These are phyloP conservation scores for Actinidia arguta DNA, from an alignment of 179 eudicot species.

Conservation along the genomic window DNA sequence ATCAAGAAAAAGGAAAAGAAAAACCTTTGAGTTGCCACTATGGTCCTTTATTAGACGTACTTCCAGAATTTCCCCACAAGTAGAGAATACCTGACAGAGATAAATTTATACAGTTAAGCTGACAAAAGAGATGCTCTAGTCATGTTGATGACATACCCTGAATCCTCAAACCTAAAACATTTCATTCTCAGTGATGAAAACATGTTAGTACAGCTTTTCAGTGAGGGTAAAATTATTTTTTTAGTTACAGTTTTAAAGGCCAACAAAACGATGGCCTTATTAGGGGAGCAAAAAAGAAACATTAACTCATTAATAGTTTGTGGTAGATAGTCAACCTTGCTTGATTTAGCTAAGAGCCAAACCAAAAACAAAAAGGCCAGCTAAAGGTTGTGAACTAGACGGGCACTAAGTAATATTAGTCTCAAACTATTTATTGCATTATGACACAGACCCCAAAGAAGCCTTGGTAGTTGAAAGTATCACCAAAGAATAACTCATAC, in stretches of 20 bases:
- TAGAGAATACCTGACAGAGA: slow-evolving; percentile 54
- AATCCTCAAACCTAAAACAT: neutral
- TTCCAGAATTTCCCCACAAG: slow-evolving; percentile 66
- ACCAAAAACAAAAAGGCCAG: too few relatives aligned
- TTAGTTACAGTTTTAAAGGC: neutral
- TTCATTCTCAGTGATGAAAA: neutral
- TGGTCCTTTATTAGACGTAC: slow-evolving; percentile 67
- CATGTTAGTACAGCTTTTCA: too few relatives aligned
- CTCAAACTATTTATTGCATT: neutral
- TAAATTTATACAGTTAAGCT: neutral
- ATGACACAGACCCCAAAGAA: neutral
- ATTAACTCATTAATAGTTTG: neutral
- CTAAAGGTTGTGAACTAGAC: too few relatives aligned
- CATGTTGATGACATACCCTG: neutral
- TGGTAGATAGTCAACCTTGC: neutral
- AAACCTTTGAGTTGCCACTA: slow-evolving; percentile 61
- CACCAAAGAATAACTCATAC: neutral
- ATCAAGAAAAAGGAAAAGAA: neutral
- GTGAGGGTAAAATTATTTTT: neutral
- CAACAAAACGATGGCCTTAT: slow-evolving; percentile 1
- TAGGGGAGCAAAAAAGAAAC: neutral
- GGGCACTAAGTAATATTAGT: neutral
- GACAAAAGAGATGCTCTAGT: slow-evolving; percentile 7
- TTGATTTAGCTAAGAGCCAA: too few relatives aligned
- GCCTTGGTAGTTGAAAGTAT: neutral